Base-by-base conservation (phyloP, 129 eudicot species). In the Flaveria robusta region DNA sequence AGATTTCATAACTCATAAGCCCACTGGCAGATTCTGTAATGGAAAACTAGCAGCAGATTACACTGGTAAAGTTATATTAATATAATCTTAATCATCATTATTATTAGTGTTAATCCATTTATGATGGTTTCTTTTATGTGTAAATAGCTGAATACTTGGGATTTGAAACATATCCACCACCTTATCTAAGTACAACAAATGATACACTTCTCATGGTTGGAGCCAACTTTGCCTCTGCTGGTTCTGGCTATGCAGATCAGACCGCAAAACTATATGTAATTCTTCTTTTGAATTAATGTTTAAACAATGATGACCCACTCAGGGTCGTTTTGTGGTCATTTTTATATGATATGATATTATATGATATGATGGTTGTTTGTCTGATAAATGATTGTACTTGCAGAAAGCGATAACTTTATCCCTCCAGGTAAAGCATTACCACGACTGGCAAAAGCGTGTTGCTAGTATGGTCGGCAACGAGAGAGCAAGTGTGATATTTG, bases 21-120 rank as follows among this genome's bases (percentile, higher is more conserved):
- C 98, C 66, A 90, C 98, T 0, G 98, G 98, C 39, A 83, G 98
- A 66, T 93, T 90, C 85, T 88, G 89, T 87, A 90, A 93, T 65
- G 96, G 98, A 47, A 93, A 90, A 75, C 59, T 90, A 54, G 98
- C 96, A 52, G 79, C 85, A 1, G 98, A 93, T 67, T 90, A 67
- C 81, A 88, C 87, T 14, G 91, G 97, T 90, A 93, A 56, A 1
- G 7, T 43, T 8, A 9, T 11, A 43, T 7, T 26, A 45, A 58
- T 51, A 34, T 31, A 23, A 15, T 68, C 31, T 65, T 13, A 39
- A 15, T 20, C 13, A 11, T 49, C 0, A n/a, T 54, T 54, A 50
- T 0, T 50, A 0, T 54, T 55, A 55, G 24, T 58, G 13, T 56
- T 58, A 5, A 1, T 0, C 10, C 11, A 0, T 58, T 9, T 23